Evolutionary conservation across 1,139 yeast species (phyloP), one percentile per base, ranked within the genome.

Genomic region (Candida frijolesensis): DNA sequence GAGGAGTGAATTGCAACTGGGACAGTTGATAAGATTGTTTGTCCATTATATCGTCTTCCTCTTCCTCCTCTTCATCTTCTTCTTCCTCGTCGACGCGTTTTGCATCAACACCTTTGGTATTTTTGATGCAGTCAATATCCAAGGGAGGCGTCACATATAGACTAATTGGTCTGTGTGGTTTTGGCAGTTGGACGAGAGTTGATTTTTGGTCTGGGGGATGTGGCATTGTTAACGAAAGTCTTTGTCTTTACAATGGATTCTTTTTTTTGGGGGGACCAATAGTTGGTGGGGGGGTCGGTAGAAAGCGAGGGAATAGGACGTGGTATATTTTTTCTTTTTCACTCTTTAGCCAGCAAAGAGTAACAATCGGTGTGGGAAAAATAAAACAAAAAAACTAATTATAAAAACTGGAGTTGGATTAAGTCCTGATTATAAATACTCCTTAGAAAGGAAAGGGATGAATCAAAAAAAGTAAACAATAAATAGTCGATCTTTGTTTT

Each of bases 61-160:
- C 46, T 11, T 41, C 48, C 4, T 46, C 47, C 18, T 39, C 47
- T 9, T 45, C 49, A 2, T 38, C 45, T 6, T 46, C 43, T 8
- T 33, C 46, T 7, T 39, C 46, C 18, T 38, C 46, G 10, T 30
- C 19, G 7, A 18, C 8, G 27, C 25, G 6, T 49, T 19, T 12
- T 9, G 7, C 14, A 10, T 16, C 11, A 34, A 6, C 38, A 34
- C 16, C 19, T 25, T 25, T 25, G 29, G 29, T 25, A 4, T 25
- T 25, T 25, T 6, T 25, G 29, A 25, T 25, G 8, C 29, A 4
- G 12, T 38, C 32, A n/a, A 40, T 37, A 12, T 53, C 57, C 27
- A 61, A 53, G 2, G 65, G 65, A 8, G 63, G 65, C 7, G 65
- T 63, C 1, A 55, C 56, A 41, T 60, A 62, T 45, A 60, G 50